Evolutionary conservation across 169 alveolate species (phyloP).

Genomic region (Ophryocystis elektroscirrha): DNA sequence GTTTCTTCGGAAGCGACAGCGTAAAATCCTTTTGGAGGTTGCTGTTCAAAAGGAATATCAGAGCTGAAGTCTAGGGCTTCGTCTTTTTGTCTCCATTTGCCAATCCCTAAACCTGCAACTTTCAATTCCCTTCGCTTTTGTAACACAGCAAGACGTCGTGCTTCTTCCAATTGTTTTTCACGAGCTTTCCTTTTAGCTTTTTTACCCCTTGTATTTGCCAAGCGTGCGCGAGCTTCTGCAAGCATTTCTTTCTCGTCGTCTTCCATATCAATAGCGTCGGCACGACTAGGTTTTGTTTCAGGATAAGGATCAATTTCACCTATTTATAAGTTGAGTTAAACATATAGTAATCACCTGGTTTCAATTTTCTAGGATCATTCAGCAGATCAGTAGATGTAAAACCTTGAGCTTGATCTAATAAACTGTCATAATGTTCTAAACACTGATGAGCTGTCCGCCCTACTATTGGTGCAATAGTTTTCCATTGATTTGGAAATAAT

Average conservation of each 20-base stretch:
- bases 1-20: constrained; percentile 52
- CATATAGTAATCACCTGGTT: no score
- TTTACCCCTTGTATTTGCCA: constrained; percentile 97
- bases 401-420: constrained; percentile 92
- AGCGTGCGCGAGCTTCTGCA: constrained; percentile 81
- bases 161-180: constrained; percentile 85
- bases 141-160: constrained; percentile 77
- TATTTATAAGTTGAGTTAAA: constrained; percentile 82
- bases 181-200: constrained; percentile 97
- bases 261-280: constrained; percentile 54
- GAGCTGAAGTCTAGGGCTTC: constrained; percentile 69
- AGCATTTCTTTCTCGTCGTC: constrained; percentile 99
- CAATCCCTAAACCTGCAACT: constrained; percentile 82
- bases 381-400: constrained; percentile 22
- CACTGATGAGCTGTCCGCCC: constrained; percentile 99
- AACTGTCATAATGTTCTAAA: constrained; percentile 86
- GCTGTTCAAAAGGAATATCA: constrained; percentile 78
- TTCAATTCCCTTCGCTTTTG: constrained; percentile 90
- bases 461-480: constrained; percentile 95
- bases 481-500: constrained; percentile 97
- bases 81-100: constrained; percentile 44
- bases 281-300: constrained; percentile 94
- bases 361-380: constrained; percentile 19
- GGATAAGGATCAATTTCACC: constrained; percentile 99
- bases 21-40: constrained; percentile 76